Evolutionary conservation across 2,329 filamentous ascomycete species (phyloP), one percentile per base, ranked within the genome.

Genomic region (Lachnellula occidentalis): DNA sequence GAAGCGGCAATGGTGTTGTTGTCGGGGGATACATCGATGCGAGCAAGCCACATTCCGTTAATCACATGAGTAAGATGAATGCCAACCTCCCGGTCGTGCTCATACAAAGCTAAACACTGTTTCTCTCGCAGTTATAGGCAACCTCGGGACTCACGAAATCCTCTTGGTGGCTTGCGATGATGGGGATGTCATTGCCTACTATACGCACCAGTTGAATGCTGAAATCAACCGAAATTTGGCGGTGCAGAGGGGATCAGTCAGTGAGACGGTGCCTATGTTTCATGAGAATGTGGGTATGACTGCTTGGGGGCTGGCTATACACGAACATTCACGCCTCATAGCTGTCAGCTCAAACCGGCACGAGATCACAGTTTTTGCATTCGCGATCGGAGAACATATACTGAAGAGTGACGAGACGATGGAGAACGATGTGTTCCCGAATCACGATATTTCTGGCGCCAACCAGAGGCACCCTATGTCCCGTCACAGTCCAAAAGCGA

Each of bases 301-400:
- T 56, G 92, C 92, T 2, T 99, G 94, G 94, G 94, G 92, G 0
- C 50, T 72, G 7, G 87, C 90, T 7, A 79, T 96, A 11, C 92
- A 97, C 69, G 79, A 82, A 58, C 75, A 85, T 58, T 90, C 89
- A n/a, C 83, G 92, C 0, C 75, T 96, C 58, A 87, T 99, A 58
- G 94, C 92, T 0, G 86, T 95, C 39, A 89, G 88, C 63, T 85
- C 88, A 0, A 99, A 99, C 67, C 80, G 78, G 0, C 74, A 76
- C 21, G 65, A 73, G 15, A 78, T 88, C 27, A 78, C 74, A 0
- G 75, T 83, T 1, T 83, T 82, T 62, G 77, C 76, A 1, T 74
- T 76, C 59, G 76, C 74, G 5, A 65, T 58, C 22, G 6, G 12
- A 37, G 15, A 21, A 36, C 3, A 37, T 21, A 34, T 19, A 14